Base-by-base conservation (phyloP, 805 yeast genomes). In the Metschnikowia santaceciliae region DNA sequence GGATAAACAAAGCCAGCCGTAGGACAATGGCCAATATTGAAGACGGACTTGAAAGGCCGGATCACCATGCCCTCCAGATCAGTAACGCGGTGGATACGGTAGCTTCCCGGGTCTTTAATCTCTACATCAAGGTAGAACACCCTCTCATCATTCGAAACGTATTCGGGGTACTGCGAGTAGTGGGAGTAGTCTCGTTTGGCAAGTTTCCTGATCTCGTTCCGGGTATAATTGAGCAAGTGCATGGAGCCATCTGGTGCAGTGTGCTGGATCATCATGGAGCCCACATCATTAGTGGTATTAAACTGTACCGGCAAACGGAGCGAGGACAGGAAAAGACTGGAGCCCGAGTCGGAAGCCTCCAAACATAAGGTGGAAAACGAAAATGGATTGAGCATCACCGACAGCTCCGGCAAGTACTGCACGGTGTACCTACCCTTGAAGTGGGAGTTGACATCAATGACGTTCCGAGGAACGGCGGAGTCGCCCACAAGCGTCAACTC, bases 371-470 rank as follows among this genome's bases (percentile, higher is more conserved):
- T 74, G 30, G 62, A 63, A 47, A 79, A 82, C 46, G 76, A 80
- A 58, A 82, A 79, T 2, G 97, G 97, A 56, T 91, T 90, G 59
- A 94, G 70, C 60, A 77, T 74, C 4, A 95, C 96, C 0, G 95
- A 85, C 41, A 95, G 86, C 67, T 92, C 97, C 0, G 99, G 98
- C 34, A 94, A 72, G 54, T 88, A 87, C 61, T 91, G 87, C 54
- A 94, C 85, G 0, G 91, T 87, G 61, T 88, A 88, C 40, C 82
- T 83, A 41, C 99, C 99, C 61, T 81, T 86, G 65, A 91, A 86
- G 65, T 90, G 95, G 2, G 80, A 63, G 20, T 80, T 72, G 59
- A 77, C 76, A 53, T 80, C 81, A 4, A 68, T 50, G 11, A 75
- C 62, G 32, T 62, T 59, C 19, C 68, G 63, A 3, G 77, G 60